Evolutionary conservation across 2,329 filamentous ascomycete species (phyloP).

Genomic region (Sporothrix variecibatus): DNA sequence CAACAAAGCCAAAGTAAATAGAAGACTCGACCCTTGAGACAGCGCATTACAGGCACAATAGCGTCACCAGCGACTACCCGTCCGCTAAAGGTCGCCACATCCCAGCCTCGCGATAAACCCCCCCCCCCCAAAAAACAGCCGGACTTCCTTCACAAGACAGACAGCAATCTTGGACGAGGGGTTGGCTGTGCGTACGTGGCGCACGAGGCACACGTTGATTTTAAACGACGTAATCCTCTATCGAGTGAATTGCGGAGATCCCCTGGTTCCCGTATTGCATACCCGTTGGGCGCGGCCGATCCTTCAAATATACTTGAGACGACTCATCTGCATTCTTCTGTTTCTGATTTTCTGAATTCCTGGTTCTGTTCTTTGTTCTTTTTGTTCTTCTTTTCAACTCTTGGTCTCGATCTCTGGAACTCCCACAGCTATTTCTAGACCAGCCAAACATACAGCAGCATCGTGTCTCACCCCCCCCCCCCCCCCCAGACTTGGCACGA

Average conservation of each 20-base stretch:
- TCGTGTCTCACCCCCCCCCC: slow-evolving; percentile 5
- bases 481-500: background rate
- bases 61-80: background rate
- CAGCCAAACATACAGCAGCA: background rate
- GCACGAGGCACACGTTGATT: background rate
- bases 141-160: background rate
- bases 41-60: background rate
- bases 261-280: background rate
- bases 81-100: background rate
- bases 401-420: background rate
- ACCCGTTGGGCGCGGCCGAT: background rate
- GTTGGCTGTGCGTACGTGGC: slow-evolving; percentile 12
- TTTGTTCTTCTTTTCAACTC: background rate
- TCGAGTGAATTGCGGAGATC: background rate
- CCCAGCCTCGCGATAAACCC: slow-evolving; percentile 25
- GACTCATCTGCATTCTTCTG: background rate
- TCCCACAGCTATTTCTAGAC: background rate
- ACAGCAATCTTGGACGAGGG: background rate
- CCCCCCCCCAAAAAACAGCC: too few relatives aligned
- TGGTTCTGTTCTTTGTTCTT: background rate
- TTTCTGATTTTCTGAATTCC: slow-evolving; percentile 1
- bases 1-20: background rate
- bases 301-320: slow-evolving; percentile 16
- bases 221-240: background rate
- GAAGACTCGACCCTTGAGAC: background rate